phyloP scores from a whole-genome alignment of 306 rosid genomes.

The Cucumis cinereus region DNA sequence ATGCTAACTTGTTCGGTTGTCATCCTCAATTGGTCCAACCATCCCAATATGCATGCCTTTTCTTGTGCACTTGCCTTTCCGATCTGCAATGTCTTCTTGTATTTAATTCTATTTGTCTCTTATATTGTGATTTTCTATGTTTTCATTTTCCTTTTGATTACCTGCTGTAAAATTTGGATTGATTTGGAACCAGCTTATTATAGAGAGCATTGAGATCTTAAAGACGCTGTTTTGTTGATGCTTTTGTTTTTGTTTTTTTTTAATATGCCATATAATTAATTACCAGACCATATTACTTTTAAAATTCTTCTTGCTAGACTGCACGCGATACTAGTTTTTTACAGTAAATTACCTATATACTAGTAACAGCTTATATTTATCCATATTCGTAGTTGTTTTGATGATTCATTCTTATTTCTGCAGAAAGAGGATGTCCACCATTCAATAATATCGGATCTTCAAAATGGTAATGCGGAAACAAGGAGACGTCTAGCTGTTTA shows the following conservation, averaged over 20 bases:
- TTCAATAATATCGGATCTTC: conserved; percentile 95
- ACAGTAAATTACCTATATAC: neutral
- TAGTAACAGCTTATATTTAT: neutral
- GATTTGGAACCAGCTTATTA: neutral
- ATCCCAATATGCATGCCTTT: too few species aligned
- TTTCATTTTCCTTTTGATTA: too few species aligned
- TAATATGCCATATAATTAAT: neutral
- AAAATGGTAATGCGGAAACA: conserved; percentile 94
- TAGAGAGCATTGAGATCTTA: neutral
- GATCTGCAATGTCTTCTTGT: too few species aligned
- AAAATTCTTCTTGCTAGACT: neutral
- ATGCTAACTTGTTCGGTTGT: too few species aligned
- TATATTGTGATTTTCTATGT: too few species aligned
- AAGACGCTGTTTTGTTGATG: neutral
- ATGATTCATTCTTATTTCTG: conserved; percentile 11
- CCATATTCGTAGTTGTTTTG: conserved; percentile 8
- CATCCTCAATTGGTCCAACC: too few species aligned
- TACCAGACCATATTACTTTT: neutral
- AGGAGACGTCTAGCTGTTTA: conserved; percentile 95
- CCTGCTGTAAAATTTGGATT: neutral
- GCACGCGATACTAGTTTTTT: neutral
- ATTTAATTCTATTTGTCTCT: too few species aligned
- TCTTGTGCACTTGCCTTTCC: too few species aligned
- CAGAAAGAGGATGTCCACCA: conserved; percentile 99
- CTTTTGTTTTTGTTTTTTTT: neutral